Conservation (phyloP, 1,284 basidiomycete genomes). For the Cystobasidium pallidum region DNA sequence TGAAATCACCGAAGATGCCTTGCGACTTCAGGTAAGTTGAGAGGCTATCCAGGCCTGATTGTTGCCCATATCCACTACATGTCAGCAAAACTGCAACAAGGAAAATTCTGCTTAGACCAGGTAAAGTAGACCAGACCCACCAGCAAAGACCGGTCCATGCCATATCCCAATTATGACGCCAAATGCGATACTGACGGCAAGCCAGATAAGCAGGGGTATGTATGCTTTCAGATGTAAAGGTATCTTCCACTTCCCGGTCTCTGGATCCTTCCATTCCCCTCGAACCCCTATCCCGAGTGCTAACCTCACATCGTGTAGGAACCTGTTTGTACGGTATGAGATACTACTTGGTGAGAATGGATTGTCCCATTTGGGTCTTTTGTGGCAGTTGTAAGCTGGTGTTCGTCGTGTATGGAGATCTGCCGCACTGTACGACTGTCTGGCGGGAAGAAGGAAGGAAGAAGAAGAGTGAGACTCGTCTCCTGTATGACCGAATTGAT, state of each 20-base stretch:
- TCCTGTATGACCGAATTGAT: not conserved
- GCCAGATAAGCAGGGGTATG: constrained; percentile 56
- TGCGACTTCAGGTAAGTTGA: constrained; percentile 54
- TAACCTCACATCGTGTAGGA: not conserved
- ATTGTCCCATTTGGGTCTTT: not conserved
- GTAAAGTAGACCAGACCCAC: constrained; percentile 29
- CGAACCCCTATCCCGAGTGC: constrained; percentile 28
- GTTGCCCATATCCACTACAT: no score
- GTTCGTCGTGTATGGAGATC: not conserved
- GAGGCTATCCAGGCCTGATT: constrained; percentile 55
- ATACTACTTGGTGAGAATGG: not conserved
- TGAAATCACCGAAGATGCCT: constrained; percentile 55
- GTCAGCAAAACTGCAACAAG: no score
- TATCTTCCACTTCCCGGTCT: constrained; percentile 24
- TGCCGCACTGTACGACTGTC: not conserved
- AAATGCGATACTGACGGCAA: constrained; percentile 54
- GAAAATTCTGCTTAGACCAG: no score
- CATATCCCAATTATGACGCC: constrained; percentile 55
- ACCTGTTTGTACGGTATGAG: not conserved
- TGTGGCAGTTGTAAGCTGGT: not conserved
- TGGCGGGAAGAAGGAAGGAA: not conserved
- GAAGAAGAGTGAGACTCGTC: constrained; percentile 6
- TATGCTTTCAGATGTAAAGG: constrained; percentile 56
- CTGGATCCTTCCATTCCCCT: constrained; percentile 36
- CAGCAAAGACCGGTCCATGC: constrained; percentile 56